Evolutionary conservation across 73 alveolate species (phyloP).

Genomic region (Tetrahymena borealis): DNA sequence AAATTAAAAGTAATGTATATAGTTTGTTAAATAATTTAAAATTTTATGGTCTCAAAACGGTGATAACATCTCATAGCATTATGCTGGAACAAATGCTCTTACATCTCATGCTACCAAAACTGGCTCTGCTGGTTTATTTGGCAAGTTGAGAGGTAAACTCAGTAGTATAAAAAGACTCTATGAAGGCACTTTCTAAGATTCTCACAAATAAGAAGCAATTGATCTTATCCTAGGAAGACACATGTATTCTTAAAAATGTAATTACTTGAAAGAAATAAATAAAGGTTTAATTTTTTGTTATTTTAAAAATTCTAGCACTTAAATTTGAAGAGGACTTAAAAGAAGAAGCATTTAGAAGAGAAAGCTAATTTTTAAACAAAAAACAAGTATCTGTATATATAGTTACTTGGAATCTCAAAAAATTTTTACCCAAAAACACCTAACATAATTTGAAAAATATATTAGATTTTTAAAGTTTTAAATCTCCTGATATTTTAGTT

Average conservation of each 20-base stretch:
- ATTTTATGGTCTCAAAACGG: conserved; percentile 92
- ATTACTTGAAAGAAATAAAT: not conserved
- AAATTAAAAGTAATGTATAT: not conserved
- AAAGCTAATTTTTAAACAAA: not conserved
- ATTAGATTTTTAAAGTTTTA: not conserved
- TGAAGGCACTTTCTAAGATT: not conserved
- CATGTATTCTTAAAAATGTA: not conserved
- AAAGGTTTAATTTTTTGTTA: not conserved
- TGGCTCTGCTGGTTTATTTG: conserved; percentile 36
- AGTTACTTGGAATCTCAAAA: not conserved
- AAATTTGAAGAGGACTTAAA: not conserved
- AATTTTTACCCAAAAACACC: not conserved
- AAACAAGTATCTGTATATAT: not conserved
- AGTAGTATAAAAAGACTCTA: not conserved
- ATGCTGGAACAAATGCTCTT: conserved; percentile 92
- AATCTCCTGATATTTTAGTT: not conserved
- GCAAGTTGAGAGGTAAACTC: not conserved
- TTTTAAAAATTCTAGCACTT: not conserved
- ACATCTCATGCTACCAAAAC: conserved; percentile 86
- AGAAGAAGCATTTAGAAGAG: not conserved
- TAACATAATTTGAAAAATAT: not conserved
- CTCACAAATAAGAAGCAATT: not conserved
- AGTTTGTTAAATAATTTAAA: conserved; percentile 8
- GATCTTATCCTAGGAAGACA: not conserved
- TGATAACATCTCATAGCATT: conserved; percentile 75